A percentile compares a stretch with the other conserved stretches of the same genome.
These are phyloP conservation scores for Mycotypha africana DNA, from an alignment of 371 early-diverging fungal species.

Conservation along the genomic window DNA sequence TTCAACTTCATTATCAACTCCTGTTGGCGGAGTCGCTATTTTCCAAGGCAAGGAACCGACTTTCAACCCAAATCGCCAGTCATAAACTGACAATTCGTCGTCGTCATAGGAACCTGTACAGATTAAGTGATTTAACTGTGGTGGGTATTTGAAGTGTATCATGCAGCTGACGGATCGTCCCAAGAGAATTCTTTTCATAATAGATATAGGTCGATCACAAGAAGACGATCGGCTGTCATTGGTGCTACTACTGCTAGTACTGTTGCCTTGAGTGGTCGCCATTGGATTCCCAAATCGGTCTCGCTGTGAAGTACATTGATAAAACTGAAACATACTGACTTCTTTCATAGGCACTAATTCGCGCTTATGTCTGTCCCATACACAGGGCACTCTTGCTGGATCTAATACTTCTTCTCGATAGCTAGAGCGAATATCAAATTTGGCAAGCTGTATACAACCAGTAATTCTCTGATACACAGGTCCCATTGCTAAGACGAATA, in stretches of 20 bases:
- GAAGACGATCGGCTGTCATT: background rate
- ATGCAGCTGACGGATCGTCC: conserved; percentile 24
- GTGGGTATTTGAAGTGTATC: conserved; percentile 27
- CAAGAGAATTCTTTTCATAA: conserved; percentile 9
- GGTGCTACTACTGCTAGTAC: background rate
- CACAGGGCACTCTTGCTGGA: conserved; percentile 17
- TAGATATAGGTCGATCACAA: conserved; percentile 6
- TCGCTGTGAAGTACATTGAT: background rate
- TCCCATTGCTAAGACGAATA: conserved; percentile 20
- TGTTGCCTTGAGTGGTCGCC: no score
- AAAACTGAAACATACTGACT: no score
- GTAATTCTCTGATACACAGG: conserved; percentile 15
- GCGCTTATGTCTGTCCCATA: conserved; percentile 7
- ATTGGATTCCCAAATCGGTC: background rate
- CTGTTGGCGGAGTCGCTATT: background rate
- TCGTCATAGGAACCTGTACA: conserved; percentile 23
- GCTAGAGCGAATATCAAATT: conserved; percentile 22
- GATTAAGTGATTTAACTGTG: conserved; percentile 25
- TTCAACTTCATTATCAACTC: conserved; percentile 1
- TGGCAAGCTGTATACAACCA: conserved; percentile 17
- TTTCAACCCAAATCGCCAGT: conserved; percentile 31
- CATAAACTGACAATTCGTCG: conserved; percentile 24
- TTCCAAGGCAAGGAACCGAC: conserved; percentile 36
- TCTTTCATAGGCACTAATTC: background rate
- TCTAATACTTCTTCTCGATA: conserved; percentile 10